Percentiles rank a stretch among this genome's conserved stretches.
Evolutionary conservation across 257 asterid species (phyloP).

Genomic region (Salvia hispanica): DNA sequence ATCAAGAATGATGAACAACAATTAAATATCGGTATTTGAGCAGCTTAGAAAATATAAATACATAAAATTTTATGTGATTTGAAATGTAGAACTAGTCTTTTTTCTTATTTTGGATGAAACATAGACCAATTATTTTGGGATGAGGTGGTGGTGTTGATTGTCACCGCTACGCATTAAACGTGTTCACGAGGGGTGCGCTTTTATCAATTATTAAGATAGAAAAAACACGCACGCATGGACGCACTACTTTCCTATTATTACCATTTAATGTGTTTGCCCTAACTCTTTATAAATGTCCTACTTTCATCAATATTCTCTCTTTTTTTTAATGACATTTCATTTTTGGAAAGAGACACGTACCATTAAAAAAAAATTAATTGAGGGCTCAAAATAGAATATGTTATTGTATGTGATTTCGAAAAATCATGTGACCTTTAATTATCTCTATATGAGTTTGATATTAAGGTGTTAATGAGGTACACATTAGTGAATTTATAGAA

Average conservation of each 20-base stretch:
- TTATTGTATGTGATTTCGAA: neutral
- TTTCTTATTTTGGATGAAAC: neutral
- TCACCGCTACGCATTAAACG: conserved; percentile 28
- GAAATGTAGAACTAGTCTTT: too few relatives aligned
- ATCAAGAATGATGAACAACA: too few relatives aligned
- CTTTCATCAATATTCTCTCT: neutral
- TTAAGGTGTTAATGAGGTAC: too few relatives aligned
- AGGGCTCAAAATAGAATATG: neutral
- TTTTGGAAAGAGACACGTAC: neutral
- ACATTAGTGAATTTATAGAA: neutral
- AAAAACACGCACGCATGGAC: conserved; percentile 32
- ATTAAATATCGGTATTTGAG: too few relatives aligned
- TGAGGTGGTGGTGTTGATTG: neutral
- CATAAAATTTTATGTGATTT: neutral
- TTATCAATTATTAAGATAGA: conserved; percentile 16
- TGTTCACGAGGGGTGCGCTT: conserved; percentile 28
- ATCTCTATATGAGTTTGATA: too few relatives aligned
- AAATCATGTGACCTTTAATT: too few relatives aligned
- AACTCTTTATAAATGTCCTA: neutral
- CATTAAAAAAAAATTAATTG: too few relatives aligned
- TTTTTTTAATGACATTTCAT: neutral
- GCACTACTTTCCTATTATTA: conserved; percentile 17
- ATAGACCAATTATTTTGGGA: neutral
- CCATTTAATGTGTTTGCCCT: conserved; percentile 11
- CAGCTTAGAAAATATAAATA: too few relatives aligned